Evolutionary conservation across 345 rosid species (phyloP).

Genomic region (Arabis hirsuta): DNA sequence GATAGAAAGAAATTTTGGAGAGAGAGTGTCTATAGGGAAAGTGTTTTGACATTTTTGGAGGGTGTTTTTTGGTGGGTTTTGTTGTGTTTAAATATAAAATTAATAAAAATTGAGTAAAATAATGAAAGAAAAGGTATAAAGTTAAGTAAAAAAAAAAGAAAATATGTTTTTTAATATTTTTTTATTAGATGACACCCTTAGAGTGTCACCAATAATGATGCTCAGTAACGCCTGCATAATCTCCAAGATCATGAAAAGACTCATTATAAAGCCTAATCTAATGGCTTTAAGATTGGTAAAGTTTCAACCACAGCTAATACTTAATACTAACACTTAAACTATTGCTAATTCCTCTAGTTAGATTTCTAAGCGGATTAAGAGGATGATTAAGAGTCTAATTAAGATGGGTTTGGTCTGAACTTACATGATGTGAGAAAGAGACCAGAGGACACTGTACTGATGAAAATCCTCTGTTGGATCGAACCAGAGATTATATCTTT

Average conservation of each 20-base stretch:
- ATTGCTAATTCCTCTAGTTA: background rate
- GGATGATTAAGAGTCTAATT: background rate
- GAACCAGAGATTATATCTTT: slow-evolving; percentile 91
- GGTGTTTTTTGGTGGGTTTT: too few relatives aligned
- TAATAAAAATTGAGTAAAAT: too few relatives aligned
- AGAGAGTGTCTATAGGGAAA: too few relatives aligned
- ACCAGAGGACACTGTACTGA: slow-evolving; percentile 89
- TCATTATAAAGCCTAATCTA: slow-evolving; percentile 8
- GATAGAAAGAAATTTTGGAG: too few relatives aligned
- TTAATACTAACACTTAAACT: background rate
- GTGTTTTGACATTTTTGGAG: too few relatives aligned
- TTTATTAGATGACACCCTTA: too few relatives aligned
- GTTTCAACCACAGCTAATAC: too few relatives aligned
- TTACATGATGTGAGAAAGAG: slow-evolving; percentile 84
- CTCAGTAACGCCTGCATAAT: slow-evolving; percentile 22
- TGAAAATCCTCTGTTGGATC: slow-evolving; percentile 94
- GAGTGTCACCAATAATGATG: too few relatives aligned
- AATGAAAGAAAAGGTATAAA: too few relatives aligned
- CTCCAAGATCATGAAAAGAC: slow-evolving; percentile 10
- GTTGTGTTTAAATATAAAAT: too few relatives aligned
- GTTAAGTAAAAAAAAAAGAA: too few relatives aligned
- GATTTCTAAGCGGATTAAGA: slow-evolving; percentile 6
- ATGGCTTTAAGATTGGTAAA: background rate
- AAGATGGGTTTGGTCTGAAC: slow-evolving; percentile 20
- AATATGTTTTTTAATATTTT: too few relatives aligned